Percentiles rank a stretch among this genome's conserved stretches.
These are phyloP conservation scores for Tetrahymena malaccensis DNA, from an alignment of 73 alveolate species.

Conservation along the genomic window DNA sequence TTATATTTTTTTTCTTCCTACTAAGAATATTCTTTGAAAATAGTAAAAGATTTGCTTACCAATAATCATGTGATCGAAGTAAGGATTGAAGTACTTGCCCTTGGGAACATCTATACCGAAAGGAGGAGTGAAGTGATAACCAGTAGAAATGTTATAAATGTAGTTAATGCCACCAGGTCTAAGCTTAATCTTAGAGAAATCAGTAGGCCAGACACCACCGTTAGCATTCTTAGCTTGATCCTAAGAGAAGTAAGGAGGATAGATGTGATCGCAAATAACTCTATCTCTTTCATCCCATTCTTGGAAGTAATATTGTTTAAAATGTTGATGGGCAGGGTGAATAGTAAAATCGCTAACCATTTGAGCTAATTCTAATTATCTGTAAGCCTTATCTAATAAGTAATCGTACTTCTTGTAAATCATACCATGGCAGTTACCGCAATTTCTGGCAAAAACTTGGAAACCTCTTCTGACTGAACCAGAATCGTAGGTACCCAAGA, in stretches of 20 bases:
- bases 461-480: constrained; percentile 87
- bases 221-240: constrained; percentile 91
- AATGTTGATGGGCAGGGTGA: constrained; percentile 85
- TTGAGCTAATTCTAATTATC: constrained; percentile 75
- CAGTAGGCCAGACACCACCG: constrained; percentile 92
- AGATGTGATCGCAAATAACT: constrained; percentile 79
- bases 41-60: background rate
- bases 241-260: constrained; percentile 87
- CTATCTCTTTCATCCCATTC: constrained; percentile 93
- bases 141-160: constrained; percentile 82
- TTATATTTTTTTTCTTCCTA: background rate
- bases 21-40: background rate
- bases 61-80: constrained; percentile 90
- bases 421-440: constrained; percentile 91
- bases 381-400: constrained; percentile 82
- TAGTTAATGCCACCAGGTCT: constrained; percentile 84
- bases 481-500: constrained; percentile 79
- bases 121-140: constrained; percentile 85
- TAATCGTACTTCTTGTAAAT: constrained; percentile 80
- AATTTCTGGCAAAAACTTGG: constrained; percentile 77
- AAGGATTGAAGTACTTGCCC: constrained; percentile 88
- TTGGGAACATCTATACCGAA: constrained; percentile 90
- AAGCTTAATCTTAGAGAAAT: constrained; percentile 70
- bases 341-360: constrained; percentile 67
- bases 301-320: constrained; percentile 79